Conservation (phyloP, 2,329 filamentous ascomycete species). For the Colletotrichum sp. region DNA sequence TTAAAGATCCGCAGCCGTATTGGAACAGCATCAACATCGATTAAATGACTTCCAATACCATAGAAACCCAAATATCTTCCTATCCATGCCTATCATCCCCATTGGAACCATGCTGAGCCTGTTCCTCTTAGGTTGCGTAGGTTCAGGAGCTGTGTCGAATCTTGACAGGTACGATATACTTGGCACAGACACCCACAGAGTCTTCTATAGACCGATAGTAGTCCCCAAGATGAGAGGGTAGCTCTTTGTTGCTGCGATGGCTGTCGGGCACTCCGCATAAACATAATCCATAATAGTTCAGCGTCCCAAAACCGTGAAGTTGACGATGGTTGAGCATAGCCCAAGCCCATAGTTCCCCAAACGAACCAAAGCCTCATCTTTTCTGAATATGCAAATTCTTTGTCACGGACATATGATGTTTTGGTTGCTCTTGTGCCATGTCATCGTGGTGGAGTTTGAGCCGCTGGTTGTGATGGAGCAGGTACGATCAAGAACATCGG, state of each 20-base stretch:
- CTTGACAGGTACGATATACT: background rate
- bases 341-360: background rate
- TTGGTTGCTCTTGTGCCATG: background rate
- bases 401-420: background rate
- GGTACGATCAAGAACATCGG: background rate
- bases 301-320: background rate
- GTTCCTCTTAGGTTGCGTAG: background rate
- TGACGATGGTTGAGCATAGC: background rate
- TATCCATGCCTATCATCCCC: background rate
- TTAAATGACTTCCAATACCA: background rate
- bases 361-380: background rate
- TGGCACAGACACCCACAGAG: background rate
- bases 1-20: background rate
- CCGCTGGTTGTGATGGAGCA: background rate
- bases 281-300: background rate
- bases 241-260: background rate
- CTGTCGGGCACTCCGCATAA: background rate
- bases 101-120: background rate
- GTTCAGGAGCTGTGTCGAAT: background rate
- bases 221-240: background rate
- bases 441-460: background rate
- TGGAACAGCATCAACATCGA: background rate
- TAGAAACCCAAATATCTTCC: background rate
- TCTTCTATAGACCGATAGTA: background rate
- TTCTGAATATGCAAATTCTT: background rate